These are phyloP conservation scores for Tetrapisispora fleetii DNA, from an alignment of 805 yeast species.

Conservation along the genomic window DNA sequence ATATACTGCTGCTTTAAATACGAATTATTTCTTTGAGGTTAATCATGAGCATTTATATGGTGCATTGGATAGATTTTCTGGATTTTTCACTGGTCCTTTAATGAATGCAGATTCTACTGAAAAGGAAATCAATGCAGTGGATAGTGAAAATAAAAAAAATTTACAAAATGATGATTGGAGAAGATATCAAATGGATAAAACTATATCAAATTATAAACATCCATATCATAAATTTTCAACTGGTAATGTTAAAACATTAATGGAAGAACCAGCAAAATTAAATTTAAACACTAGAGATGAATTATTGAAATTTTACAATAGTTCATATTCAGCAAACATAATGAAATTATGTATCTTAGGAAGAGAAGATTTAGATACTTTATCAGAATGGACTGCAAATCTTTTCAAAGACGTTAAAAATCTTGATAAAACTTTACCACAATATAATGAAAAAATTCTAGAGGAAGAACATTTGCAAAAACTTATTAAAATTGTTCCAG, in stretches of 20 bases:
- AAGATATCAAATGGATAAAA: constrained; percentile 71
- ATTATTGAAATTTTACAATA: constrained; percentile 60
- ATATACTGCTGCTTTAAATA: constrained; percentile 77
- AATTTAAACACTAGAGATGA: constrained; percentile 75
- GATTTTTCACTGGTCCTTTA: constrained; percentile 80
- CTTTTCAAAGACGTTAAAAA: constrained; percentile 48
- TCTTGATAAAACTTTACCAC: constrained; percentile 23
- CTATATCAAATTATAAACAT: constrained; percentile 61
- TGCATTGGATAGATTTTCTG: constrained; percentile 87
- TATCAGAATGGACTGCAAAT: constrained; percentile 60
- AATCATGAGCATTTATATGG: constrained; percentile 68
- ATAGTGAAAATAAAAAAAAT: constrained; percentile 91
- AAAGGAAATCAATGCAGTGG: constrained; percentile 89
- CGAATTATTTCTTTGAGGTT: constrained; percentile 86
- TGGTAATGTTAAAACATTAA: constrained; percentile 72
- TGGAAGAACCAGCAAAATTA: constrained; percentile 45
- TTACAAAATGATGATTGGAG: constrained; percentile 88
- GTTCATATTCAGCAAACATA: constrained; percentile 71
- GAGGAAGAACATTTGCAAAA: constrained; percentile 40
- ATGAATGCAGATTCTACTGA: constrained; percentile 69
- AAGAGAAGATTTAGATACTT: constrained; percentile 61
- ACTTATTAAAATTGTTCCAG: constrained; percentile 62
- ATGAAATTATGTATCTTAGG: constrained; percentile 86
- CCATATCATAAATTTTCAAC: constrained; percentile 86
- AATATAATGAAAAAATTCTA: constrained; percentile 40